A percentile compares a stretch with the other conserved stretches of the same genome.
phyloP scores from a whole-genome alignment of 176 grass and related monocot genomes.

The Urochloa ruziziensis region DNA sequence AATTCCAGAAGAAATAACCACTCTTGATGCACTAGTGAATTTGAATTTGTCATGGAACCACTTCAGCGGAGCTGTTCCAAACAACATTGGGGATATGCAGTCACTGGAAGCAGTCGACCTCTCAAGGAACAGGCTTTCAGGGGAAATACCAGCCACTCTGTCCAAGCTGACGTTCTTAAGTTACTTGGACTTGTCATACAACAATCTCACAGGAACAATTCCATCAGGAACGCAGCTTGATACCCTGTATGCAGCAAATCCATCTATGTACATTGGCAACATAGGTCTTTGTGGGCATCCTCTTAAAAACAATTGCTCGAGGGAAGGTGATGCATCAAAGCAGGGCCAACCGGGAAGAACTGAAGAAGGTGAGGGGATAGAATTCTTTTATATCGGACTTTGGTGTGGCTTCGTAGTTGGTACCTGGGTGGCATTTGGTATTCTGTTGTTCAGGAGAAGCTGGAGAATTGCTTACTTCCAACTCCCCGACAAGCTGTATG shows the following conservation, averaged over 20 bases:
- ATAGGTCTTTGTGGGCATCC: not conserved
- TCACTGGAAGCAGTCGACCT: slow-evolving; percentile 42
- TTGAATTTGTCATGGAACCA: slow-evolving; percentile 33
- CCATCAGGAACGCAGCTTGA: not conserved
- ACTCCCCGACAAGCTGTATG: not conserved
- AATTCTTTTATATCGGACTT: slow-evolving; percentile 1
- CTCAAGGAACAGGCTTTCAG: slow-evolving; percentile 30
- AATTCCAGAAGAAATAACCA: slow-evolving; percentile 22
- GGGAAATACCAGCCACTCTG: slow-evolving; percentile 3
- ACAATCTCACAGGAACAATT: slow-evolving; percentile 22
- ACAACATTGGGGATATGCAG: slow-evolving; percentile 14
- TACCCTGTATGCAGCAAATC: not conserved
- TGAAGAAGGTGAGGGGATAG: not conserved
- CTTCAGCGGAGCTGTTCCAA: not conserved
- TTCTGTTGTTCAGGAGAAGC: slow-evolving; percentile 8
- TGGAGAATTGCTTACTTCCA: slow-evolving; percentile 31
- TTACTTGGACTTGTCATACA: slow-evolving; percentile 35
- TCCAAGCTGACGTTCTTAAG: slow-evolving; percentile 22
- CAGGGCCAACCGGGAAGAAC: not conserved
- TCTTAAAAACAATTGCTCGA: not conserved
- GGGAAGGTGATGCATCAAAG: not conserved
- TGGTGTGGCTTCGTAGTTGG: not conserved
- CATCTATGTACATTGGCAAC: not conserved
- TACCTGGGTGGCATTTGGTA: slow-evolving; percentile 2
- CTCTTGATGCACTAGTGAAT: not conserved